These are phyloP conservation scores for Trifolium pratense DNA, from an alignment of 306 rosid species.

Conservation along the genomic window DNA sequence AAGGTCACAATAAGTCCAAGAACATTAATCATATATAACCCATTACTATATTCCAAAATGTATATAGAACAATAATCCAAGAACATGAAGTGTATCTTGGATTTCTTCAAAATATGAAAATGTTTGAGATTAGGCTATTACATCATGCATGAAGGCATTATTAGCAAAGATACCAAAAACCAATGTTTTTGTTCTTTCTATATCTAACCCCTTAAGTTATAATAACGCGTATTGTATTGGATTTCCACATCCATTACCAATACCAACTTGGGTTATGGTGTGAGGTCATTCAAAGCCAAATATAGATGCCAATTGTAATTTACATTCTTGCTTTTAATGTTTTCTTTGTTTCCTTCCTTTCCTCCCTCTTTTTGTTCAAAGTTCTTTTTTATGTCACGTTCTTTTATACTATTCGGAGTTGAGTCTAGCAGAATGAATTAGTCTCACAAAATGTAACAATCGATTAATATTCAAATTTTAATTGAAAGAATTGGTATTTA, in stretches of 20 bases:
- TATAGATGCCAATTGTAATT: conserved; percentile 4
- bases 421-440: no score
- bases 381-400: no score
- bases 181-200: conserved; percentile 6
- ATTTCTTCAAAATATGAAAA: neutral
- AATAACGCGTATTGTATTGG: neutral
- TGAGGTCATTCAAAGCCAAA: conserved; percentile 22
- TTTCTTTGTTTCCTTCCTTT: neutral
- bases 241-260: neutral
- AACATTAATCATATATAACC: no score
- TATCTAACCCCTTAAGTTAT: conserved; percentile 3
- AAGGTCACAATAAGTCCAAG: neutral
- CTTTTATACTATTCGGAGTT: no score
- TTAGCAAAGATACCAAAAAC: conserved; percentile 20
- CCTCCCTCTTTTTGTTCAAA: neutral
- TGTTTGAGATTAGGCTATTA: conserved; percentile 4
- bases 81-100: neutral
- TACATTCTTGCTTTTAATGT: neutral
- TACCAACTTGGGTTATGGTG: conserved; percentile 24
- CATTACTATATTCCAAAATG: neutral
- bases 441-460: no score
- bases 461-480: no score
- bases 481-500: no score
- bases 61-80: neutral
- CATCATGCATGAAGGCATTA: neutral